These are phyloP conservation scores for barrel medic (Medicago truncatula) DNA, from an alignment of 306 rosid species.

Conservation along the genomic window MtrunA17r5.0-ANR NC_053043.1:13290001-13290500, in stretches of 20 bases:
- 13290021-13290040: slow-evolving; percentile 20
- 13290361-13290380: slow-evolving; percentile 18
- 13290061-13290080: background rate
- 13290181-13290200: slow-evolving; percentile 86
- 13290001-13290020: slow-evolving; percentile 26
- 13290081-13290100: background rate
- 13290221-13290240: slow-evolving; percentile 10
- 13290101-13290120: slow-evolving; percentile 31
- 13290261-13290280: background rate
- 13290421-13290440: background rate
- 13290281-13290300: background rate
- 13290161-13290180: slow-evolving; percentile 96
- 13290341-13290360: slow-evolving; percentile 20
- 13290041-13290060: slow-evolving; percentile 7
- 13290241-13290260: slow-evolving; percentile 19
- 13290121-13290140: slow-evolving; percentile 89
- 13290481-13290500: background rate
- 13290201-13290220: slow-evolving; percentile 76
- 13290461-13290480: slow-evolving; percentile 10
- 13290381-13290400: slow-evolving; percentile 30
- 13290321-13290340: slow-evolving; percentile 14
- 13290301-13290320: slow-evolving; percentile 29
- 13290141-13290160: slow-evolving; percentile 95
- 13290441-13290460: slow-evolving; percentile 13
- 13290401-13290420: slow-evolving; percentile 5